Conservation (phyloP, 1,284 basidiomycete species). For the Pisolithus thermaeus region DNA sequence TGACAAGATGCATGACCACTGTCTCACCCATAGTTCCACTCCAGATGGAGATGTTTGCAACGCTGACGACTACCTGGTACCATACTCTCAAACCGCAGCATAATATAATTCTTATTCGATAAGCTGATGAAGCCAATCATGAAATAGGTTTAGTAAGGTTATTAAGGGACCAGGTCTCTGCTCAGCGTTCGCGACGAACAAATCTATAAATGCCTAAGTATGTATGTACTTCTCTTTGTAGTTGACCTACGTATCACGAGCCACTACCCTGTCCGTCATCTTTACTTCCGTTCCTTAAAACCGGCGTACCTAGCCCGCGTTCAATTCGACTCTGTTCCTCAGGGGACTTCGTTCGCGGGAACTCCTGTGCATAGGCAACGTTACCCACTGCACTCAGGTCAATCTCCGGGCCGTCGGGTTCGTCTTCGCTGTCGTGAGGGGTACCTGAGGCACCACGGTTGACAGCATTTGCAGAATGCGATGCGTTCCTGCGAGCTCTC, state of each 20-base stretch:
- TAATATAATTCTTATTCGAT: too few species aligned
- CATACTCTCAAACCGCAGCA: too few species aligned
- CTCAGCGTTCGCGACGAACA: neutral
- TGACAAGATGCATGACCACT: neutral
- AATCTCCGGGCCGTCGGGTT: conserved; percentile 38
- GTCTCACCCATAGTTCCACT: too few species aligned
- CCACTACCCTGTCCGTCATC: conserved; percentile 21
- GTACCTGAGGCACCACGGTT: conserved; percentile 33
- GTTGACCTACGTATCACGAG: neutral
- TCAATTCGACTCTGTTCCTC: conserved; percentile 51
- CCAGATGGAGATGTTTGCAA: too few species aligned
- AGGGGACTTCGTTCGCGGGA: conserved; percentile 28
- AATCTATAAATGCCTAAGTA: conserved; percentile 3
- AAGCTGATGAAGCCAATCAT: too few species aligned
- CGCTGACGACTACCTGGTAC: too few species aligned
- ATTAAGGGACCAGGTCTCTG: too few species aligned
- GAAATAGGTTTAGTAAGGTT: too few species aligned
- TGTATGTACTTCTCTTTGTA: neutral
- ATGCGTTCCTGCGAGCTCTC: conserved; percentile 48
- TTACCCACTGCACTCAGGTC: conserved; percentile 30
- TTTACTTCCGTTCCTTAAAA: conserved; percentile 38
- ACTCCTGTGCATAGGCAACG: conserved; percentile 13
- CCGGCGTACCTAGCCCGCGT: conserved; percentile 51
- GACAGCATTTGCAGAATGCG: conserved; percentile 23
- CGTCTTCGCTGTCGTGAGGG: conserved; percentile 54